Percentiles rank a stretch among this genome's conserved stretches.
Conservation (phyloP, 2,329 filamentous ascomycete species). For the Parastagonospora nodorum region DNA sequence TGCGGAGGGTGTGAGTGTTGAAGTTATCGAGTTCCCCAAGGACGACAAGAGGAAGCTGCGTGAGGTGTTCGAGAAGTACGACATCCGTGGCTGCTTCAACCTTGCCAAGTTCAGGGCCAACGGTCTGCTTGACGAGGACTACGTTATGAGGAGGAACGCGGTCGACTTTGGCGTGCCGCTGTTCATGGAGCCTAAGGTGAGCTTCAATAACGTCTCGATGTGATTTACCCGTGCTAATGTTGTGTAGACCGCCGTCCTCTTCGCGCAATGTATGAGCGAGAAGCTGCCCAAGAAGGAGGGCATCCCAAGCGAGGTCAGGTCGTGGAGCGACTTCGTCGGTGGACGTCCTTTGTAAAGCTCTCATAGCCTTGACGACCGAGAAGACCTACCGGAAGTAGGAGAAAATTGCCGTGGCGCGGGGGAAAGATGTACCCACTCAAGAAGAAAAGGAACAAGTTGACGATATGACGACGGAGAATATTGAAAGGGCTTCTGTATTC, state of each 20-base stretch:
- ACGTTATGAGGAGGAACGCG: conserved; percentile 97
- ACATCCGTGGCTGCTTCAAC: conserved; percentile 96
- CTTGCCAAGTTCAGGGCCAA: conserved; percentile 82
- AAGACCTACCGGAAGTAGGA: neutral
- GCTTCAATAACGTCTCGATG: conserved; percentile 32
- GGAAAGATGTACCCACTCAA: conserved; percentile 10
- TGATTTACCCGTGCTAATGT: conserved; percentile 18
- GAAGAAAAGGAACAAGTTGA: neutral
- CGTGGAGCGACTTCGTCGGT: conserved; percentile 95
- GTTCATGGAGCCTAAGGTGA: conserved; percentile 97
- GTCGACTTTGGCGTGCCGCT: conserved; percentile 97
- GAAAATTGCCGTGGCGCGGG: neutral
- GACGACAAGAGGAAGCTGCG: conserved; percentile 93
- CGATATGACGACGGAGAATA: neutral
- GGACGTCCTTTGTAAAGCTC: conserved; percentile 35
- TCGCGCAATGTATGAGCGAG: conserved; percentile 95
- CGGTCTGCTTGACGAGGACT: conserved; percentile 88
- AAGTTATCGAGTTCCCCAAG: conserved; percentile 96
- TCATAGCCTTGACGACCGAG: neutral
- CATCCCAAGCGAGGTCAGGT: conserved; percentile 87
- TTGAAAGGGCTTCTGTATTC: conserved; percentile 13
- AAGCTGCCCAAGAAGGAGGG: conserved; percentile 89
- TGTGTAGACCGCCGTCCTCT: conserved; percentile 85
- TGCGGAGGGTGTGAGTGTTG: conserved; percentile 72
- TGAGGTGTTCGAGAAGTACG: conserved; percentile 95